Evolutionary conservation across 2,329 filamentous ascomycete species (phyloP), one percentile per base, ranked within the genome.

Genomic region (Helotiales sp.): DNA sequence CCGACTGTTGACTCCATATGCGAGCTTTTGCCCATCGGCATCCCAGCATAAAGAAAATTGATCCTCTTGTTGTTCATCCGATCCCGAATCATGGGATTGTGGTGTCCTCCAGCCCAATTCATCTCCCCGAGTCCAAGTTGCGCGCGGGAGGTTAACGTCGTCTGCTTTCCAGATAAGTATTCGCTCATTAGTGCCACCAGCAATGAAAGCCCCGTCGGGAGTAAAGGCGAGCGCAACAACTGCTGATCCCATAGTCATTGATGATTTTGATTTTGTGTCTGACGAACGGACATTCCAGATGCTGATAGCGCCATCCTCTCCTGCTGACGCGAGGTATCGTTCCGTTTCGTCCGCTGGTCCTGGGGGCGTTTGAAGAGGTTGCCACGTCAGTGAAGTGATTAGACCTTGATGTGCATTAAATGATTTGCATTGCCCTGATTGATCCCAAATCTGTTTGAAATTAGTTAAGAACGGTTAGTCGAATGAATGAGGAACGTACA

Each of bases 131-230:
- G 81, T 85, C 87, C 88, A 90, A 73, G 82, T 86, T 17, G 88
- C 88, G 54, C 86, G 82, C 4, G 88, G 88, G 54, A 88, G 81
- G 28, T 81, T 79, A 54, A 84, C 81, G 61, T 87, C 87, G 67
- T 85, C 86, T 13, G 89, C 84, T 74, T 89, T 89, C 87, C 88
- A 90, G 54, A 90, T 88, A 45, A 89, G 78, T 15, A 90, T 85
- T 65, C 82, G 83, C 37, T 84, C 83, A 22, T 82, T 82, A 0
- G 87, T 89, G 5, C 86, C 87, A 4, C 86, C 87, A 0, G 88
- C 88, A 61, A 90, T 84, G 70, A 88, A 89, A 22, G 83, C 83
- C 1, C 88, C 88, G 67, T 89, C 87, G 0, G 88, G 87, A 0
- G 87, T 89, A 68, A 90, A 89, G 0, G 87, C 82, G 1, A 90